Percentiles rank a stretch among this genome's conserved stretches.
These are phyloP conservation scores for Serendipita sp. DNA, from an alignment of 768 basidiomycete species.

Conservation along the genomic window DNA sequence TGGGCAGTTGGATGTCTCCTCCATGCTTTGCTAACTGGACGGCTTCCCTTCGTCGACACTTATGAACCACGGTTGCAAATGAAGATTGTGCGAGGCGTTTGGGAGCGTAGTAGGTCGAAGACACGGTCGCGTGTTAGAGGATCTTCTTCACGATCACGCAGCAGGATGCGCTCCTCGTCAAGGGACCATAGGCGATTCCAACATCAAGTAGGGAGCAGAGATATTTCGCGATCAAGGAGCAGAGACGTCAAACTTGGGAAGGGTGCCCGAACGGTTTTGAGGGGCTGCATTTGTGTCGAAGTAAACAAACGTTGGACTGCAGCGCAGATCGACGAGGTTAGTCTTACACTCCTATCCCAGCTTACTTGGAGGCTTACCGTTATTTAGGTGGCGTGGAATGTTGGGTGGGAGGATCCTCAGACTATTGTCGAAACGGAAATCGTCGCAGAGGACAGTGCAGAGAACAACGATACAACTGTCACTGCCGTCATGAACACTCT, in stretches of 20 bases:
- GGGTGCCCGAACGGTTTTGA: constrained; percentile 35
- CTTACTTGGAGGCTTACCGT: neutral
- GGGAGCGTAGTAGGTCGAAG: constrained; percentile 13
- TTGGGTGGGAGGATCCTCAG: constrained; percentile 39
- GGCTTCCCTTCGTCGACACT: constrained; percentile 73
- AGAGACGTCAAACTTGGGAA: constrained; percentile 22
- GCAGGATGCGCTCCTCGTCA: constrained; percentile 6
- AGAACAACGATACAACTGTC: neutral
- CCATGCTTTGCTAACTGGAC: constrained; percentile 66
- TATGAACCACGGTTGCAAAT: constrained; percentile 85
- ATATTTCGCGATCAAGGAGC: constrained; percentile 47
- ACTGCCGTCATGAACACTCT: neutral
- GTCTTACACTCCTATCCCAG: neutral
- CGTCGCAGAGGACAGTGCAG: neutral
- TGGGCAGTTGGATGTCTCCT: constrained; percentile 92
- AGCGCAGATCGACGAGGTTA: constrained; percentile 51
- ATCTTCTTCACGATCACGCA: constrained; percentile 7
- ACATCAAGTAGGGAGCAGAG: constrained; percentile 41
- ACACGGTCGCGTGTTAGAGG: constrained; percentile 15
- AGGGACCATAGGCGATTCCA: constrained; percentile 9
- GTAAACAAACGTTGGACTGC: constrained; percentile 60
- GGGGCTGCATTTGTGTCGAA: constrained; percentile 61
- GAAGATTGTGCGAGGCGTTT: constrained; percentile 73
- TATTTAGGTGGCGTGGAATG: constrained; percentile 45
- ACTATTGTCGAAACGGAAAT: neutral